phyloP scores from a whole-genome alignment of 78 protist genomes.

The Guillardia theta region DNA sequence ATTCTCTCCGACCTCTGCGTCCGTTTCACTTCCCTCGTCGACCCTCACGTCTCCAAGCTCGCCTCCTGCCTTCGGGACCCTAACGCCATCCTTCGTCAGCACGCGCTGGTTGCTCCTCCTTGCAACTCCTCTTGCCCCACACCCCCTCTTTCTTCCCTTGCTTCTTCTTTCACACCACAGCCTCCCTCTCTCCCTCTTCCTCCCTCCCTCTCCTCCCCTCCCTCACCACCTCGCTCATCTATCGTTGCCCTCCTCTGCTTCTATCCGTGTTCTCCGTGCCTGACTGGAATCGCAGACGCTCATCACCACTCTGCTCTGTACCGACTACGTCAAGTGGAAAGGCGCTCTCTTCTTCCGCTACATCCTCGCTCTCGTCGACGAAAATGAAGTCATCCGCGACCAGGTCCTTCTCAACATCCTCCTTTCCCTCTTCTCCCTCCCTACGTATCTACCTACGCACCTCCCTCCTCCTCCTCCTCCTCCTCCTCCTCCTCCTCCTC shows the following conservation, averaged over 20 bases:
- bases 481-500: neutral
- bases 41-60: neutral
- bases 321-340: conserved; percentile 42
- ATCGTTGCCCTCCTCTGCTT: neutral
- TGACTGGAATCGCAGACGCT: neutral
- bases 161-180: no score
- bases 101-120: neutral
- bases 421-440: neutral
- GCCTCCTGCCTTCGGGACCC: neutral
- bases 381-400: neutral
- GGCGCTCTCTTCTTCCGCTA: conserved; percentile 1
- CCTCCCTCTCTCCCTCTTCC: neutral
- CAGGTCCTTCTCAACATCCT: neutral
- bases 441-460: neutral
- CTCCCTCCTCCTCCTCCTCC: neutral
- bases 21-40: conserved; percentile 10
- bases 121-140: neutral
- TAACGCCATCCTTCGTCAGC: neutral
- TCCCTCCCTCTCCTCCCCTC: neutral
- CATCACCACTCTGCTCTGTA: neutral
- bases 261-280: neutral
- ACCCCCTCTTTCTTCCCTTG: neutral
- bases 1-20: conserved; percentile 26
- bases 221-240: neutral
- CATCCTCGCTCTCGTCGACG: neutral